Base-by-base conservation (phyloP, 306 rosid genomes). In the Citrullus amarus region DNA sequence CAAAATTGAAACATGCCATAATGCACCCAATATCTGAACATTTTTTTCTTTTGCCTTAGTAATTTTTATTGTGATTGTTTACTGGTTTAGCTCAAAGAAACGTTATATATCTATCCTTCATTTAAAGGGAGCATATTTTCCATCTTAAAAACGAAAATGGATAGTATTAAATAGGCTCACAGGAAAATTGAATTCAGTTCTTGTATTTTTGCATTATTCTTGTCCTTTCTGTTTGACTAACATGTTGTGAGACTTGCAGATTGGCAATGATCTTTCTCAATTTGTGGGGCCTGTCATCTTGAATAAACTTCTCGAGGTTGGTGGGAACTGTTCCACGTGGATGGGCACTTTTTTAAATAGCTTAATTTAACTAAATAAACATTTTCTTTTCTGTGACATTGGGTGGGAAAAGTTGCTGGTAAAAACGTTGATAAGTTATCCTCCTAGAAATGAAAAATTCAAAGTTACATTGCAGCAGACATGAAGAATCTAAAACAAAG, bases 201-300 rank as follows among this genome's bases (percentile, higher is more conserved):
- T 22, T 84, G 74, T 62, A 69, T 77, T 67, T 78, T 57, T 54
- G 39, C 17, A 32, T 70, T 20, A 22, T 22, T 25, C 50, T 25
- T 48, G 22, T 75, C 18, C 76, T 17, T 28, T 34, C 67, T 56
- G 66, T 34, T 75, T 75, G 67, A 57, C 66, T 30, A 36, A 75
- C 32, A 55, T 75, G 76, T 44, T 79, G 76, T 79, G 36, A 79
- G 36, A 82, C 65, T 69, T 90, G 88, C 79, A 92, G 98, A 84
- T 94, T 60, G 94, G 92, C 85, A 90, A 94, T 84, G 98, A 94
- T 84, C 62, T 86, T 72, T 89, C 94, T 80, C 98, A 94, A 74
- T 94, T 94, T 87, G 59, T 79, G 63, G 98, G 98, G 54, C 98
- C 98, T 12, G 88, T 94, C 83, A 81, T 94, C 84, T 85, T 94